Conservation (phyloP, 192 early-diverging fungal species). For the Coemansia sp. region DNA sequence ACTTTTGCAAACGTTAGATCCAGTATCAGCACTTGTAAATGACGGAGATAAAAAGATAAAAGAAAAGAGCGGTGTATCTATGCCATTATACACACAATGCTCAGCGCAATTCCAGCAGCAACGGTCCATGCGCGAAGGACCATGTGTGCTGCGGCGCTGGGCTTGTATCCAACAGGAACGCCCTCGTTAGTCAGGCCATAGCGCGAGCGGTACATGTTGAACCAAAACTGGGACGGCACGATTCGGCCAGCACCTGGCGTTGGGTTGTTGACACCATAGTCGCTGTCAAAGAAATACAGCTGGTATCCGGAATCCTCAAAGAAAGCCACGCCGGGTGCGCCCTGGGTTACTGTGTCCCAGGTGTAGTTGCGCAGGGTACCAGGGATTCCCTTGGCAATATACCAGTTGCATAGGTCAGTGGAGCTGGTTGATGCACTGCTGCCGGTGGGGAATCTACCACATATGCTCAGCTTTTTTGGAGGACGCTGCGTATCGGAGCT, state of each 20-base stretch:
- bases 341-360: slow-evolving; percentile 43
- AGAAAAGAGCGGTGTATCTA: not conserved
- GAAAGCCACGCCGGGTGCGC: slow-evolving; percentile 34
- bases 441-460: slow-evolving; percentile 41
- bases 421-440: slow-evolving; percentile 19
- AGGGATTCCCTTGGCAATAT: slow-evolving; percentile 46
- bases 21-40: not conserved
- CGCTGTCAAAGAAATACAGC: slow-evolving; percentile 47
- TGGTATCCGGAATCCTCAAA: slow-evolving; percentile 35
- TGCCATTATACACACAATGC: slow-evolving; percentile 16
- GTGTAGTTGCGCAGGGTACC: slow-evolving; percentile 32
- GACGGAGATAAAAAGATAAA: not conserved
- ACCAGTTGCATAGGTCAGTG: slow-evolving; percentile 36
- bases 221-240: slow-evolving; percentile 31
- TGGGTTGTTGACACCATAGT: slow-evolving; percentile 32
- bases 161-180: slow-evolving; percentile 43
- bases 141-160: slow-evolving; percentile 20
- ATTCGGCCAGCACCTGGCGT: slow-evolving; percentile 35
- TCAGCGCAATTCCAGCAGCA: slow-evolving; percentile 12
- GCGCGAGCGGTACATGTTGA: slow-evolving; percentile 51
- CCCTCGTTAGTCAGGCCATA: slow-evolving; percentile 46
- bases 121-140: slow-evolving; percentile 20
- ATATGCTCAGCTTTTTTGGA: slow-evolving; percentile 40
- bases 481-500: slow-evolving; percentile 26
- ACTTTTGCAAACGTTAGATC: too few relatives aligned